Evolutionary conservation across 148 eudicot species (phyloP), one percentile per base, ranked within the genome.

Genomic region (Spergularia bocconei): DNA sequence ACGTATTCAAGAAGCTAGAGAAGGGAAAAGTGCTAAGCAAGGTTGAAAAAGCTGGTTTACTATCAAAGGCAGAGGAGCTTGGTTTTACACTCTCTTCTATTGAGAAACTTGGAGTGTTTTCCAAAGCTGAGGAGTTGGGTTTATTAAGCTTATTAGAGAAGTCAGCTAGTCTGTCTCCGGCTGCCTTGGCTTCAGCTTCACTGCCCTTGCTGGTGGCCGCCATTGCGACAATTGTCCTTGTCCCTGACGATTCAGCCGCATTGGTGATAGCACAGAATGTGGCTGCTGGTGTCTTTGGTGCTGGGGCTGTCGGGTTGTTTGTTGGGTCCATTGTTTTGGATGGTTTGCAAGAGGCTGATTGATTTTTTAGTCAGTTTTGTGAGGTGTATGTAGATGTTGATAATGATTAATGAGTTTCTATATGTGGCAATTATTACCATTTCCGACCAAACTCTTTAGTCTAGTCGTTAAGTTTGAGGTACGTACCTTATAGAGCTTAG

Each of bases 271-370:
- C 82, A 10, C 91, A 90, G 87, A 88, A 78, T 0, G 76, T 88
- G 17, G 48, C 92, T 13, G 97, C 82, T 5, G 96, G 91, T 0
- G 79, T 77, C 5, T 75, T 94, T 14, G 90, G 29, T 4, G 86
- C 81, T 12, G 93, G 82, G 17, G 97, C 89, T 0, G 86, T 61
- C 12, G 98, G 92, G 70, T 80, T 90, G 80, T 82, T 88, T 44
- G 88, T 92, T 17, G 98, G 98, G 39, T 94, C 98, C 9, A 69
- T 92, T 71, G 91, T 94, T 56, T 85, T 94, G 81, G 93, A 61
- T 15, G 97, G 98, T 6, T 81, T 94, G 21, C 98, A 94, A 64
- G 98, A 94, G 80, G 90, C 97, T 21, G 98, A 91, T 83, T 94
- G 81, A 88, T 29, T 51, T 4, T n/a, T 23, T 54, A 15, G 39